phyloP scores from a whole-genome alignment of 179 eudicot species.

The Camellia oleifera region DNA sequence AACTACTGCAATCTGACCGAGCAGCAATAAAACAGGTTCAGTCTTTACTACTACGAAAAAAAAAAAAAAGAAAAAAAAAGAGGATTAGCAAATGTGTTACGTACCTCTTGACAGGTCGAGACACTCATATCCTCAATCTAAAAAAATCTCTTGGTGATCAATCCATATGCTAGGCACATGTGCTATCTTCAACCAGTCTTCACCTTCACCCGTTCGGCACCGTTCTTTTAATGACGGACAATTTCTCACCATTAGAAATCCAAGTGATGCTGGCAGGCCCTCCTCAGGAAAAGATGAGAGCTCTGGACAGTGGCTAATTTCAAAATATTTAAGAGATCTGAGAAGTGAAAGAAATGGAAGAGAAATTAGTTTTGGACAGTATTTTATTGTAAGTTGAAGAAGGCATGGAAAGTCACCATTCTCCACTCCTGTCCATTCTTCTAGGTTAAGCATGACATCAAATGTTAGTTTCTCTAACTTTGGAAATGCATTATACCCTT shows the following conservation, averaged over 20 bases:
- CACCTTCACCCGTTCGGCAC: conserved; percentile 18
- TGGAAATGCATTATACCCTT: conserved; percentile 13
- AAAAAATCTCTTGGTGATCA: neutral
- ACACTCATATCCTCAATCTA: neutral
- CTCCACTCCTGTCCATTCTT: conserved; percentile 17
- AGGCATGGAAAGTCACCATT: conserved; percentile 19
- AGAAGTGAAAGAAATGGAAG: conserved; percentile 19
- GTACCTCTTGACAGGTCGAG: no score
- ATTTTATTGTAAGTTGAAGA: conserved; percentile 5
- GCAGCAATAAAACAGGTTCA: no score
- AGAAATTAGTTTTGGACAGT: conserved; percentile 15
- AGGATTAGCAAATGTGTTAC: no score
- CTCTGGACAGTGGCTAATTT: conserved; percentile 9
- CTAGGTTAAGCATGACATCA: conserved; percentile 15
- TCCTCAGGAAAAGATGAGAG: conserved; percentile 20
- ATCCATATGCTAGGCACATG: conserved; percentile 18
- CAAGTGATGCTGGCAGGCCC: conserved; percentile 10
- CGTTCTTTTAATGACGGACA: conserved; percentile 15
- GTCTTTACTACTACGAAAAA: no score
- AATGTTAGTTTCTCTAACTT: conserved; percentile 21
- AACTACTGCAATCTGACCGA: no score
- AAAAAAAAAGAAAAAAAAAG: no score
- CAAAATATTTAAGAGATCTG: conserved; percentile 11
- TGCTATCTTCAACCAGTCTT: conserved; percentile 23
- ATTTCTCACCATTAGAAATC: conserved; percentile 12